Percentiles rank a stretch among this genome's conserved stretches.
phyloP scores from a whole-genome alignment of 305 asterid genomes.

The Ilex paraguariensis region DNA sequence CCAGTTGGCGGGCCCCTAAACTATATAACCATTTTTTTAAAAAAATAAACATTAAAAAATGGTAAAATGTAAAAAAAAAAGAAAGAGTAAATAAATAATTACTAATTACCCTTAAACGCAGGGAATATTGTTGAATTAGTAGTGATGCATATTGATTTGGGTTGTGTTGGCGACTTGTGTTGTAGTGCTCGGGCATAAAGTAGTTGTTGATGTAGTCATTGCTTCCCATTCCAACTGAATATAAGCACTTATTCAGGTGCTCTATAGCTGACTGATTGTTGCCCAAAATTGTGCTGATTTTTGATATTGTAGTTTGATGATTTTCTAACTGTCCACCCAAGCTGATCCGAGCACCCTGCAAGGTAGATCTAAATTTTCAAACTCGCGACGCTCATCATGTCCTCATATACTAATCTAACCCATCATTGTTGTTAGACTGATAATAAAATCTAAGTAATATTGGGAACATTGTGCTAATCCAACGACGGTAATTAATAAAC shows the following conservation, averaged over 20 bases:
- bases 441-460: too few species aligned
- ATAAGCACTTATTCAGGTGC: not conserved
- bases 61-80: too few species aligned
- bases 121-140: not conserved
- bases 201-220: constrained; percentile 3
- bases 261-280: not conserved
- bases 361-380: too few species aligned
- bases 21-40: not conserved
- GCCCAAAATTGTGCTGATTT: not conserved
- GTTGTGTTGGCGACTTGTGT: not conserved
- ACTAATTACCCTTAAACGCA: not conserved
- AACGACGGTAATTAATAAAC: too few species aligned
- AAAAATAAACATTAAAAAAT: too few species aligned
- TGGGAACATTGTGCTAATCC: too few species aligned
- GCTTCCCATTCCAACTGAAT: constrained; percentile 2
- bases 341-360: not conserved
- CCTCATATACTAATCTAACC: too few species aligned
- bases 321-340: not conserved
- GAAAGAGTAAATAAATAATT: too few species aligned
- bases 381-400: too few species aligned
- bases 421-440: too few species aligned
- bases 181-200: not conserved
- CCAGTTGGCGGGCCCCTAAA: too few species aligned
- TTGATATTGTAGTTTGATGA: not conserved
- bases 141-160: not conserved